These are phyloP conservation scores for Kodamaea laetipori DNA, from an alignment of 805 yeast species.

Conservation along the genomic window DNA sequence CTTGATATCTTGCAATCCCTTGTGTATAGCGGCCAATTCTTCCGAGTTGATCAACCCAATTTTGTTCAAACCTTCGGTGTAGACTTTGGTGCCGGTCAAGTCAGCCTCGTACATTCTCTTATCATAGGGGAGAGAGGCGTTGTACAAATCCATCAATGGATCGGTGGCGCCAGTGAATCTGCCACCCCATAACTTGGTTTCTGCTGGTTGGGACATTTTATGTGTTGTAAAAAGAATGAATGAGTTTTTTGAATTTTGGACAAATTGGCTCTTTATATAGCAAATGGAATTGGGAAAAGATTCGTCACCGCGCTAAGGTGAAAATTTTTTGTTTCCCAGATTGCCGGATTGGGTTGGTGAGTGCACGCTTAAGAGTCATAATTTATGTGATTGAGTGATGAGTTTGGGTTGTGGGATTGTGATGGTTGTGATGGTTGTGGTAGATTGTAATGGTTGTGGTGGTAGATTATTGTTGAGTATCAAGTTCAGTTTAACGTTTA, in stretches of 20 bases:
- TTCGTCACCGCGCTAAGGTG: constrained; percentile 11
- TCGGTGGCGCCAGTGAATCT: constrained; percentile 96
- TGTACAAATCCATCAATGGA: constrained; percentile 95
- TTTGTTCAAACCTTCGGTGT: constrained; percentile 83
- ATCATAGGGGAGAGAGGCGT: constrained; percentile 96
- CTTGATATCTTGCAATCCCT: constrained; percentile 71
- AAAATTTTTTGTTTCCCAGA: constrained; percentile 7
- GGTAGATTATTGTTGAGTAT: too few relatives aligned
- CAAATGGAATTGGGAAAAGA: constrained; percentile 5
- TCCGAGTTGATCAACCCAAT: constrained; percentile 70
- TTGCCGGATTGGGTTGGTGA: not conserved
- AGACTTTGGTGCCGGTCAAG: constrained; percentile 89
- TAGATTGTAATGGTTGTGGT: too few relatives aligned
- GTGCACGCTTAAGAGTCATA: not conserved
- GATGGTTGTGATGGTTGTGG: too few relatives aligned
- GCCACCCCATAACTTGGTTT: constrained; percentile 94
- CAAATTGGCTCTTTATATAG: not conserved
- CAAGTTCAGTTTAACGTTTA: too few relatives aligned
- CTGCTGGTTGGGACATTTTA: constrained; percentile 52
- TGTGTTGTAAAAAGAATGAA: not conserved
- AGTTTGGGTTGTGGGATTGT: too few relatives aligned
- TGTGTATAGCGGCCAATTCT: constrained; percentile 79
- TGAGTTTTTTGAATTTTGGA: not conserved
- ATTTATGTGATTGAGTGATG: too few relatives aligned
- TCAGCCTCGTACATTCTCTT: constrained; percentile 94